Evolutionary conservation across 140 eudicot genomes (phyloP), one percentile per base, ranked within the genome.

Genomic region (Oenanthe javanica): DNA sequence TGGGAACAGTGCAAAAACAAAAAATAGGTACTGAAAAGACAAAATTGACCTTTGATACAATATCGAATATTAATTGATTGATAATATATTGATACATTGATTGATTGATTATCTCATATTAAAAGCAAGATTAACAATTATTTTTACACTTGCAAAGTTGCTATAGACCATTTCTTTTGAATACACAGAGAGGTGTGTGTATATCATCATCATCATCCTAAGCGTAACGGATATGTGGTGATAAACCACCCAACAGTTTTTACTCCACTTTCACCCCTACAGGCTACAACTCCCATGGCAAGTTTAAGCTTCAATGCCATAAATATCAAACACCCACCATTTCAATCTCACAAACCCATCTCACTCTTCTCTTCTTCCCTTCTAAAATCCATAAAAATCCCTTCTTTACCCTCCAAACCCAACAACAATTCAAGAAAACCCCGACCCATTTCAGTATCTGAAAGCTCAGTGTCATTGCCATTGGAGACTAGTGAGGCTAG

Each of bases 381-480:
- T n/a, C 13, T 76, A 14, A 85, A 85, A 83, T 75, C 84, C 80
- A 82, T 87, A 79, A 83, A 85, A 77, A 55, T 84, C 84, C 89
- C 91, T 63, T 81, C 75, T 21, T 36, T 6, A 48, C 5, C 45
- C 59, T 87, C 82, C 84, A 67, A 83, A 47, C 48, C 82, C 55
- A 77, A 78, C 75, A 64, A 75, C 45, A 69, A 63, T 55, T 57
- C 51, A 10, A 76, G 61, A 47, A 47, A 77, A 83, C 14, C 84
- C 66, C 89, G 67, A 64, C 86, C 86, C 80, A 79, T 72, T 51
- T 92, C 94, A 13, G 87, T 90, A 36, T 89, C 97, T 25, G 94
- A 84, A 70, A 91, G 90, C 86, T 84, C 97, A 5, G 86, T 92
- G 73, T 89, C 98, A 21, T 55, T 81, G 5, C 88, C 96, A 18